Evolutionary conservation across 78 protist species (phyloP), one percentile per base, ranked within the genome.

Genomic region (Creolimax fragrantissima): DNA sequence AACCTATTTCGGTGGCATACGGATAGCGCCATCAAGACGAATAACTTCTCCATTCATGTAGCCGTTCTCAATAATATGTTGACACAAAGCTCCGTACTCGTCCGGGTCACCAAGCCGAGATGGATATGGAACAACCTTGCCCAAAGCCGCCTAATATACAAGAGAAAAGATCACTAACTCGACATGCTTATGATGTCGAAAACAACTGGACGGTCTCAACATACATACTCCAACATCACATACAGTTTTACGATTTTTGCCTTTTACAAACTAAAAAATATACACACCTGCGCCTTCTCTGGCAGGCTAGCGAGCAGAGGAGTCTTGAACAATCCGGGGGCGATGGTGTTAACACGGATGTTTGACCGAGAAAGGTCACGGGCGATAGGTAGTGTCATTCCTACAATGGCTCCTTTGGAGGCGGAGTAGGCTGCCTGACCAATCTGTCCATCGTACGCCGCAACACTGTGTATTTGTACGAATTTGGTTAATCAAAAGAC

Each of bases 401-500:
- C 93, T 11, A 85, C 83, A 17, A 92, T 39, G 44, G 85, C 93
- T 6, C 84, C 97, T 90, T 97, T 97, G 5, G 95, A 92, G 3
- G 98, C 97, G 42, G 96, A 35, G 92, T 97, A 97, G 6, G 98
- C 97, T 3, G 90, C 47, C 93, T 97, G 98, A 43, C 97, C 98
- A 3, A 36, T 91, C 83, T 97, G 98, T 4, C 98, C 97, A 2
- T 97, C 97, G 24, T 41, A 92, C 3, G 96, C 97, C 2, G 98
- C 98, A 58, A 94, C 93, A 2, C 95, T 88, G 7, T 24, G 5
- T 83, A 41, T 58, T 11, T 58, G 74, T 58, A 17, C 17, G 74
- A 32, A 17, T 58, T 11, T 58, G 74, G 11, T n/a, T n/a, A n/a
- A n/a, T n/a, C n/a, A n/a, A n/a, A n/a, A n/a, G n/a, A n/a, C n/a